Evolutionary conservation across 306 rosid species (phyloP), one percentile per base, ranked within the genome.

Genomic region (Prunus dulcis): DNA sequence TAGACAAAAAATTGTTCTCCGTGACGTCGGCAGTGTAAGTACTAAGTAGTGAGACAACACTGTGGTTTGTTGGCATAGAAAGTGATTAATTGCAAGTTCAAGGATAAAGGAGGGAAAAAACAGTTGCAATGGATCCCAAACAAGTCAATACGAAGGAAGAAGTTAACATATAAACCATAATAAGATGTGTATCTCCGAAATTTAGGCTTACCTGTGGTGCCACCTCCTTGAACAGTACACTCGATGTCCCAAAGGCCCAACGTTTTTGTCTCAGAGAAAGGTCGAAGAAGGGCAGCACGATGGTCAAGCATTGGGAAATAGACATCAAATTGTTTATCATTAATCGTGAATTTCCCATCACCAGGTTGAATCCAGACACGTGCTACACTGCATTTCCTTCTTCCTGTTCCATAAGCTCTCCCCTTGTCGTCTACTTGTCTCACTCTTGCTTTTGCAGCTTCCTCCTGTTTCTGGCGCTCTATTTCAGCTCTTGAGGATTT

Each of bases 301-400:
- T 91, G 92, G 68, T 95, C 98, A 12, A 95, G 95, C 90, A 95
- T 88, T 0, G 98, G 98, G 79, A 95, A 95, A 81, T 95, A 95
- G 64, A 89, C 93, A 73, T 95, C 98, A 72, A 90, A 90, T 68
- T 92, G 93, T 77, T 92, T 90, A 50, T 90, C 97, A 27, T 92
- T 95, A 66, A 95, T 90, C 3, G 83, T 1, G 22, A 95, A 90
- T 76, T 95, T 88, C 13, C 97, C 98, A 67, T 88, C 74, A 61
- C 98, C 98, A 56, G 98, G 96, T 71, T 88, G 87, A 84, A 95
- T 88, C 95, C 93, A 95, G 51, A 95, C 98, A 76, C 97, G 95
- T 47, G 98, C 98, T 71, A 95, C 63, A 64, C 98, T 95, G 85
- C 97, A 95, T 87, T 95, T 95, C 88, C 98, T 92, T 85, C 95